Percentiles rank a stretch among this genome's conserved stretches.
Conservation (phyloP, 805 yeast genomes). For the Candida taoyuanica region DNA sequence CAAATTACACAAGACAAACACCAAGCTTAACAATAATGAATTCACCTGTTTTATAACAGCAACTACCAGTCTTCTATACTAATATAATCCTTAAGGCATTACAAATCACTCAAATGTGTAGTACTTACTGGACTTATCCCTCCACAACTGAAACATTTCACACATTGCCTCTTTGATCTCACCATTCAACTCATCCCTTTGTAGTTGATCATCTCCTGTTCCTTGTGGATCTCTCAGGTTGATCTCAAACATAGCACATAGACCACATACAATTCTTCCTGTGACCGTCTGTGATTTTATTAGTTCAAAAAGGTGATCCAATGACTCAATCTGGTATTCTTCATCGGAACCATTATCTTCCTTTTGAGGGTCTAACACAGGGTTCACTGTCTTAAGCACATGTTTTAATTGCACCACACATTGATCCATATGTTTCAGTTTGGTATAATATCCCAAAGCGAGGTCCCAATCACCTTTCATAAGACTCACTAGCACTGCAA, state of each 20-base stretch:
- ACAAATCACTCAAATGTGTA: constrained; percentile 33
- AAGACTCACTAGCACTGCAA: constrained; percentile 20
- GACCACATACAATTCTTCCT: constrained; percentile 31
- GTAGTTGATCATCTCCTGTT: constrained; percentile 12
- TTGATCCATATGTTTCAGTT: constrained; percentile 2
- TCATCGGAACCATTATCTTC: constrained; percentile 6
- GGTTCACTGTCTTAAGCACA: constrained; percentile 19
- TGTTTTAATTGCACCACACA: constrained; percentile 8
- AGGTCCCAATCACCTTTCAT: constrained; percentile 24
- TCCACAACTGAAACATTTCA: constrained; percentile 25
- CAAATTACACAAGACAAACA: constrained; percentile 50
- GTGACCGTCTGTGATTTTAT: constrained; percentile 29
- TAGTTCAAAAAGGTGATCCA: constrained; percentile 25
- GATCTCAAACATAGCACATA: constrained; percentile 32
- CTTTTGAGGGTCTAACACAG: constrained; percentile 22
- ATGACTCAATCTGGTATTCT: constrained; percentile 5
- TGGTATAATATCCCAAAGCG: constrained; percentile 8
- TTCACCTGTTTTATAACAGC: no score
- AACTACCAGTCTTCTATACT: no score
- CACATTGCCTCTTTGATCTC: constrained; percentile 5
- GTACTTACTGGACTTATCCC: constrained; percentile 24
- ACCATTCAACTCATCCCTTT: no score
- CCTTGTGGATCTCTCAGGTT: constrained; percentile 12
- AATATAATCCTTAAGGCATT: no score
- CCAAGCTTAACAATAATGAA: constrained; percentile 37